Evolutionary conservation across 2,329 filamentous ascomycete species (phyloP), one percentile per base, ranked within the genome.

Genomic region (Endothia cerciana): DNA sequence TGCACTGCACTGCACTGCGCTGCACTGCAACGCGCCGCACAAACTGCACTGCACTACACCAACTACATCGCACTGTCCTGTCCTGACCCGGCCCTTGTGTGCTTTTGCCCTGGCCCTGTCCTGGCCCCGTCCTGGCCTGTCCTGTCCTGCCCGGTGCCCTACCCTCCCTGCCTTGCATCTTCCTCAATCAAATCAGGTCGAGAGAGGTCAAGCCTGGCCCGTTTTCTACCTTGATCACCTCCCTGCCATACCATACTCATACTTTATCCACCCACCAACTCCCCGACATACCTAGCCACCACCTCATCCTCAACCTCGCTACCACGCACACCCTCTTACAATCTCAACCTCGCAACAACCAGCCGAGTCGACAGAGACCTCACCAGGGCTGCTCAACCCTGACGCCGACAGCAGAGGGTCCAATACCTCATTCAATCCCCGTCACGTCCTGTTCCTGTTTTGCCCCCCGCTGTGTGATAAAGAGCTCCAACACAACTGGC

Each of bases 231-330:
- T 57, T n/a, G 55, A 57, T 57, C 55, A 57, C 22, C 55, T 57
- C 55, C 30, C 38, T 57, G 55, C 33, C 55, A 25, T 40, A 55
- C 55, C 33, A 38, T 56, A 56, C 53, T 38, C 55, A 41, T 58
- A 60, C 25, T 47, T 40, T 17, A 33, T 19, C 56, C 56, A 13
- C 53, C 64, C 60, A 36, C 53, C 55, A 51, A 28, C 41, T 41
- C 33, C 61, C 33, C 49, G 43, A 60, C 58, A 45, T 45, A 49
- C 49, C 56, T 64, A 55, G 43, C 60, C 56, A 22, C 36, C 40
- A 49, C 64, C 45, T 62, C 51, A 33, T 40, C 64, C 41, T 58
- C 59, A 22, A 53, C 45, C 33, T 38, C 19, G 22, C 33, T 33
- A 17, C 17, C 60, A 17, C 25, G 60, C 28, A 36, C 40, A 43